Base-by-base conservation (phyloP, 2,329 filamentous ascomycete species). In the Amylocarpus encephaloides region DNA sequence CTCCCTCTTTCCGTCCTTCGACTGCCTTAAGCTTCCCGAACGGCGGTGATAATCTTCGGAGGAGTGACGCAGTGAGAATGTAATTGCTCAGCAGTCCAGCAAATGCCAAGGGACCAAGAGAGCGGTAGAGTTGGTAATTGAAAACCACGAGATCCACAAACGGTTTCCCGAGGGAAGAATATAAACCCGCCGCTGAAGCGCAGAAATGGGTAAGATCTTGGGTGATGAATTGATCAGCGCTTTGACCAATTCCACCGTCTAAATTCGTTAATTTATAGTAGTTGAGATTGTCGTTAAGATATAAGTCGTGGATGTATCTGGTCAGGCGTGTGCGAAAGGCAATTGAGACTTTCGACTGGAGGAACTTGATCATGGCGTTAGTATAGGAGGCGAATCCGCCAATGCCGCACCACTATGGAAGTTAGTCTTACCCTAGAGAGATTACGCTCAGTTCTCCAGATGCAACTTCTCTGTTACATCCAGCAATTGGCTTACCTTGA, bases 281-380 rank as follows among this genome's bases (percentile, higher is more conserved):
- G 64, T 94, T 95, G 57, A 95, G 80, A 60, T 93, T 90, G 50
- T 94, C 86, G 66, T 95, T 95, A 13, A 98, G 78, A 64, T 98
- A 98, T 7, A 98, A 73, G 64, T 98, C 93, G 69, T 98, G 93
- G 48, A 98, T 95, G 67, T 98, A 98, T 60, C 93, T 78, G 1
- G 93, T 98, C 12, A 98, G 76, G 10, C 93, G 82, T 4, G 93
- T 98, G 38, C 93, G 84, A 77, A 98, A 98, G 32, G 94, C 92
- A 59, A 98, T 98, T 6, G 92, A 95, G 48, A 98, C 90, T 73
- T 98, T 98, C 45, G 88, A 92, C 70, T 98, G 92, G 55, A 98
- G 78, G 70, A 88, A 98, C 69, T 97, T 97, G 75, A 98, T 98
- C 86, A 94, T 96, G 48, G 92, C 90, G 68, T 98, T 98, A 45